These are phyloP conservation scores for Castanea mollissima DNA, from an alignment of 306 rosid genomes.

Conservation along the genomic window DNA sequence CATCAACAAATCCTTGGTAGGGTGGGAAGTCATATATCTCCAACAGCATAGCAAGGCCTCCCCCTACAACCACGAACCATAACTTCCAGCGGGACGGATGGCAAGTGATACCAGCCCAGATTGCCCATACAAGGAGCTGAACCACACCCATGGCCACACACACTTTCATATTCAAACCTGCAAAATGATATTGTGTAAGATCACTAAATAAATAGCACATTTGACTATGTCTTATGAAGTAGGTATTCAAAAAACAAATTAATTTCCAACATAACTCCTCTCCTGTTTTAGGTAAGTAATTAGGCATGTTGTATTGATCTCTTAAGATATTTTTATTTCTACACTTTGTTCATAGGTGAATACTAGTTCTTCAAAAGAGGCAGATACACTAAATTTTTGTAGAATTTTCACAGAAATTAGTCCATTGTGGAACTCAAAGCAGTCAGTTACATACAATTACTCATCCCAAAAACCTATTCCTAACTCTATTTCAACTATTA, in stretches of 20 bases:
- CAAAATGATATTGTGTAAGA: conserved; percentile 24
- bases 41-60: conserved; percentile 54
- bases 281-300: not conserved
- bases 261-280: not conserved
- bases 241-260: not conserved
- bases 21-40: conserved; percentile 89
- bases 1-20: conserved; percentile 77
- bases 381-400: too few relatives aligned
- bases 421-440: too few relatives aligned
- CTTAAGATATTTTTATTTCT: not conserved
- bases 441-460: too few relatives aligned
- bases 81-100: conserved; percentile 75
- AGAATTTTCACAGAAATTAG: too few relatives aligned
- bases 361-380: too few relatives aligned
- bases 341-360: too few relatives aligned
- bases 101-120: conserved; percentile 52
- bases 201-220: conserved; percentile 10
- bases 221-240: not conserved
- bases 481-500: not conserved
- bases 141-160: conserved; percentile 53
- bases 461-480: too few relatives aligned
- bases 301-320: not conserved
- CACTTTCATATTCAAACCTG: conserved; percentile 84
- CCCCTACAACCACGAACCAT: conserved; percentile 66
- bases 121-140: conserved; percentile 86